These are phyloP conservation scores for Arabis alpina DNA, from an alignment of 345 rosid species.

Conservation along the genomic window DNA sequence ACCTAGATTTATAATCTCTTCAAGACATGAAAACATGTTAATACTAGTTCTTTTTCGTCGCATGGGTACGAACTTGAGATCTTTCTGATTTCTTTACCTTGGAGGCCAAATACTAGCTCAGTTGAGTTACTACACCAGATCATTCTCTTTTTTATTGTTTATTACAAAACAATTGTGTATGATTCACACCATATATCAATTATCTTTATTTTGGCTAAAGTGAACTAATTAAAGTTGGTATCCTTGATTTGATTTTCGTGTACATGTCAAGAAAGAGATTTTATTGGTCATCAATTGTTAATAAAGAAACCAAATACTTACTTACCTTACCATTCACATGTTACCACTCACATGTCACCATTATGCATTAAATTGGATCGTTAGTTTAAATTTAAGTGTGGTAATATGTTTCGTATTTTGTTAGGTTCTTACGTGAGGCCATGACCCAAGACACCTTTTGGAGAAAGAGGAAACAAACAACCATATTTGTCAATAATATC, in stretches of 20 bases:
- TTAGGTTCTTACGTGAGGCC: constrained; percentile 41
- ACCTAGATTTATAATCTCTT: no score
- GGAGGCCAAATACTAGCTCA: no score
- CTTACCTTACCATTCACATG: constrained; percentile 30
- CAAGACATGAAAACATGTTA: no score
- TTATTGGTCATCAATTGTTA: not conserved
- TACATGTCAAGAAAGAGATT: not conserved
- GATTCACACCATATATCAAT: not conserved
- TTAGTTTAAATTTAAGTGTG: constrained; percentile 17
- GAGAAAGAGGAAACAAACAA: constrained; percentile 27
- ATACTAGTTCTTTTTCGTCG: no score
- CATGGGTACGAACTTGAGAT: no score
- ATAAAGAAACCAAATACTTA: constrained; percentile 16
- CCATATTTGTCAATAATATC: constrained; percentile 16
- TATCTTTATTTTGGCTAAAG: not conserved
- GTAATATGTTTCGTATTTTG: constrained; percentile 29
- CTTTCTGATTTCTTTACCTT: no score
- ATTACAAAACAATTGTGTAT: not conserved
- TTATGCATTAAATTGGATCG: constrained; percentile 23
- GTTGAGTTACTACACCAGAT: no score
- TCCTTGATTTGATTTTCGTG: constrained; percentile 25
- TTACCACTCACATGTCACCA: constrained; percentile 36
- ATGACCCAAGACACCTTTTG: constrained; percentile 42
- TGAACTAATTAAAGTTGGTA: not conserved
- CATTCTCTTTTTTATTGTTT: not conserved